Conservation (phyloP, 1,284 basidiomycete species). For the Naganishia liquefaciens region DNA sequence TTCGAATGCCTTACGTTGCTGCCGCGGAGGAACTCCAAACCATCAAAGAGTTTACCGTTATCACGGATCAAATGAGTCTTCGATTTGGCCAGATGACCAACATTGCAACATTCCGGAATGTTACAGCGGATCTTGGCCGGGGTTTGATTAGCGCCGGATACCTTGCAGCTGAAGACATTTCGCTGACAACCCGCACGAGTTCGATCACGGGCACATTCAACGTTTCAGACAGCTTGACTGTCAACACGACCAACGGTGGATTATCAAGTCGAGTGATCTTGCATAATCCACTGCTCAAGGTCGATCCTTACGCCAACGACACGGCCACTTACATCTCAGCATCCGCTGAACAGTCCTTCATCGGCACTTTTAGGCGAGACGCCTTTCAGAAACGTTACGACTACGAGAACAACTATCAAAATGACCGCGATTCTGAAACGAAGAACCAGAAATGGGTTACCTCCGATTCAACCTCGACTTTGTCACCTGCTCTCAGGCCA, state of each 20-base stretch:
- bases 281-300: slow-evolving; percentile 37
- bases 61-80: slow-evolving; percentile 45
- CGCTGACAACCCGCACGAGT: slow-evolving; percentile 41
- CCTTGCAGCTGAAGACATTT: slow-evolving; percentile 40
- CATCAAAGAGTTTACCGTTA: slow-evolving; percentile 18
- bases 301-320: slow-evolving; percentile 22
- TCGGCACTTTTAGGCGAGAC: slow-evolving; percentile 21
- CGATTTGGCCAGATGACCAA: slow-evolving; percentile 45
- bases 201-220: slow-evolving; percentile 50
- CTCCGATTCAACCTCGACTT: neutral
- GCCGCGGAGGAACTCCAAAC: slow-evolving; percentile 8
- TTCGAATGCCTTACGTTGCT: slow-evolving; percentile 31
- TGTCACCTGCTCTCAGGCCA: neutral
- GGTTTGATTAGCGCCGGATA: slow-evolving; percentile 46
- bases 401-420: neutral
- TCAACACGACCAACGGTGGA: slow-evolving; percentile 45
- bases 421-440: neutral
- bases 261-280: slow-evolving; percentile 45
- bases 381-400: neutral
- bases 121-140: slow-evolving; percentile 38
- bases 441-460: too few relatives aligned
- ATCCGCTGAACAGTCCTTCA: slow-evolving; percentile 2
- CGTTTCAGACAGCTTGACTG: slow-evolving; percentile 42
- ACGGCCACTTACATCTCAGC: slow-evolving; percentile 22
- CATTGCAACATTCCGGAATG: slow-evolving; percentile 41